A percentile compares a stretch with the other conserved stretches of the same genome.
Evolutionary conservation across 163 green algal genomes (phyloP).

Genomic region (Scenedesmus sp.): DNA sequence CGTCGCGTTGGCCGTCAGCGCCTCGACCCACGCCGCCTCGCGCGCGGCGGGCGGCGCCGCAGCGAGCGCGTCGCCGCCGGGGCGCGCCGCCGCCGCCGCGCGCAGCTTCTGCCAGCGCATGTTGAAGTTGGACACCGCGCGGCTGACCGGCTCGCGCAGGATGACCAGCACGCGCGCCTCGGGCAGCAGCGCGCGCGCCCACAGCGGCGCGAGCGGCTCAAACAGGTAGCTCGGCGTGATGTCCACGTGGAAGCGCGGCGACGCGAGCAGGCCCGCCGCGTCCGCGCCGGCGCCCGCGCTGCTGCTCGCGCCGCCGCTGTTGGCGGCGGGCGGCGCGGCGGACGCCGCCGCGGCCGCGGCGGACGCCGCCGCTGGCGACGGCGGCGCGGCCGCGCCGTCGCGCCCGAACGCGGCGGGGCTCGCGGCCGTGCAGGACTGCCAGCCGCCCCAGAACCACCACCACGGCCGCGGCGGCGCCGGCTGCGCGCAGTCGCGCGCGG

Average conservation of each 20-base stretch:
- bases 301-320: constrained; percentile 1
- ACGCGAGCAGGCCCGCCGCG: no score
- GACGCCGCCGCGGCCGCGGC: no score
- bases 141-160: constrained; percentile 15
- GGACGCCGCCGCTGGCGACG: no score
- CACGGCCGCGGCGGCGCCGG: constrained; percentile 5
- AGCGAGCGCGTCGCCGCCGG: background rate
- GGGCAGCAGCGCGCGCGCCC: constrained; percentile 14
- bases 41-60: background rate
- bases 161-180: constrained; percentile 36
- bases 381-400: background rate
- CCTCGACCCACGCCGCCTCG: background rate
- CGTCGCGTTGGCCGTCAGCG: background rate
- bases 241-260: constrained; percentile 17
- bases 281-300: no score
- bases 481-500: background rate
- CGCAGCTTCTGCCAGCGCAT: constrained; percentile 37
- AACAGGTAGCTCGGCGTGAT: constrained; percentile 39
- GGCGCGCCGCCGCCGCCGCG: background rate
- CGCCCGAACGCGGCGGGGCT: background rate
- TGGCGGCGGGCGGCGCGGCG: background rate
- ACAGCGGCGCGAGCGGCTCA: background rate
- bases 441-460: constrained; percentile 26
- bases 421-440: background rate
- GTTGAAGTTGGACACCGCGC: constrained; percentile 34